Evolutionary conservation across 345 rosid genomes (phyloP).

Genomic region (Punica granatum): DNA sequence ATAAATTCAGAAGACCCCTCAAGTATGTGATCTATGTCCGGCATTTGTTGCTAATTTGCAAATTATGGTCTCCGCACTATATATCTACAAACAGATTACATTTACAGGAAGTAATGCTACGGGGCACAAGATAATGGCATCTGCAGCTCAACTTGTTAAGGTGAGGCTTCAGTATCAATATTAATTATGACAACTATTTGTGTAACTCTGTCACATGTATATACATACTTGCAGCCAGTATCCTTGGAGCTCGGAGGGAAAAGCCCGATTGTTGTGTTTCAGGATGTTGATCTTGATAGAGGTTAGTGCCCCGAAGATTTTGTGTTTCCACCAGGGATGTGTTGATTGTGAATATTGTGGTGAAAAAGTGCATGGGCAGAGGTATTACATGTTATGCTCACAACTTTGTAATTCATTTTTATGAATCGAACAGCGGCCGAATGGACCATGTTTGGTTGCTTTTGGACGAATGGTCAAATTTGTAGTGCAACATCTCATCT

Average conservation of each 20-base stretch:
- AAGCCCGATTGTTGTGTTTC: slow-evolving; percentile 88
- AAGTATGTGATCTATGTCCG: neutral
- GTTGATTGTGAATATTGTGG: no score
- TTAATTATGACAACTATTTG: neutral
- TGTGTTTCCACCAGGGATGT: no score
- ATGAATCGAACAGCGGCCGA: slow-evolving; percentile 54
- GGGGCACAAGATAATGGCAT: slow-evolving; percentile 70
- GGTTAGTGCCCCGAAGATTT: slow-evolving; percentile 30
- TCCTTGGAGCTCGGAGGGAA: slow-evolving; percentile 93
- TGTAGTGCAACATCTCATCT: slow-evolving; percentile 98
- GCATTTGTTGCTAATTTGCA: slow-evolving; percentile 7
- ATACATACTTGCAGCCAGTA: slow-evolving; percentile 54
- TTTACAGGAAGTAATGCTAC: slow-evolving; percentile 93
- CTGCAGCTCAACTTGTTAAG: slow-evolving; percentile 81
- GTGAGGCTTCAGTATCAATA: no score
- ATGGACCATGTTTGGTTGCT: slow-evolving; percentile 85
- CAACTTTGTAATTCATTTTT: neutral
- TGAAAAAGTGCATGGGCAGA: neutral
- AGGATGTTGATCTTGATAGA: slow-evolving; percentile 83
- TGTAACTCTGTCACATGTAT: neutral
- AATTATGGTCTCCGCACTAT: no score
- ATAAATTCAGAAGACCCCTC: slow-evolving; percentile 3
- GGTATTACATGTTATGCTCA: neutral
- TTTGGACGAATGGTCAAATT: slow-evolving; percentile 95
- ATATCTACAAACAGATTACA: slow-evolving; percentile 50